These are phyloP conservation scores for Maudiozyma pseudohumilis DNA, from an alignment of 805 yeast species.

Conservation along the genomic window DNA sequence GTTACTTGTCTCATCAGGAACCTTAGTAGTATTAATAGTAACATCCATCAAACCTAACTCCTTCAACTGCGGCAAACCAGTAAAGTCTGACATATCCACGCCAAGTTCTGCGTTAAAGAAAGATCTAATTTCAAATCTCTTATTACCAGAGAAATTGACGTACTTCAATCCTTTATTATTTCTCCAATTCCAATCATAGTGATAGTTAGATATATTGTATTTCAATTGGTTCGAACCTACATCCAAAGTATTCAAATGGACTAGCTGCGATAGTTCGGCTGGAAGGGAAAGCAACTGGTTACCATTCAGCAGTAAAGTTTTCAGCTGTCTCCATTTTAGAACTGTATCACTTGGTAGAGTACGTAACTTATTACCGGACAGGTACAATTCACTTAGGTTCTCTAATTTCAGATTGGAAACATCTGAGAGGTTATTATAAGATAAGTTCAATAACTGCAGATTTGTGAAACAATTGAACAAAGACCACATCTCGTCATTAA, in stretches of 20 bases:
- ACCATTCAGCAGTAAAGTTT: conserved; percentile 62
- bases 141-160: conserved; percentile 86
- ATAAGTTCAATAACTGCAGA: conserved; percentile 56
- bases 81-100: conserved; percentile 49
- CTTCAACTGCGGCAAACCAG: conserved; percentile 58
- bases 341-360: conserved; percentile 82
- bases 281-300: conserved; percentile 83
- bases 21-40: conserved; percentile 75
- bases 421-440: conserved; percentile 78
- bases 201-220: conserved; percentile 88
- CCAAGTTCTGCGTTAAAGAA: conserved; percentile 37
- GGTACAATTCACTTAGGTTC: conserved; percentile 50
- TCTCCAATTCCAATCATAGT: conserved; percentile 97
- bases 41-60: conserved; percentile 90
- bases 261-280: conserved; percentile 68
- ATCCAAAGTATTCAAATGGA: conserved; percentile 61
- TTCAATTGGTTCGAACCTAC: conserved; percentile 85
- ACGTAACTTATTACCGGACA: conserved; percentile 76
- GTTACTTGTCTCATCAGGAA: conserved; percentile 79
- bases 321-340: conserved; percentile 45
- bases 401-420: conserved; percentile 64
- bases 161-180: conserved; percentile 66
- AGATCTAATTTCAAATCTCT: conserved; percentile 79
- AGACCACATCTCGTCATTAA: conserved; percentile 68
- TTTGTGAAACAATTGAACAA: conserved; percentile 49